Evolutionary conservation across 108 stramenopile genomes (phyloP).

Genomic region (Nannochloropsis oceanica): DNA sequence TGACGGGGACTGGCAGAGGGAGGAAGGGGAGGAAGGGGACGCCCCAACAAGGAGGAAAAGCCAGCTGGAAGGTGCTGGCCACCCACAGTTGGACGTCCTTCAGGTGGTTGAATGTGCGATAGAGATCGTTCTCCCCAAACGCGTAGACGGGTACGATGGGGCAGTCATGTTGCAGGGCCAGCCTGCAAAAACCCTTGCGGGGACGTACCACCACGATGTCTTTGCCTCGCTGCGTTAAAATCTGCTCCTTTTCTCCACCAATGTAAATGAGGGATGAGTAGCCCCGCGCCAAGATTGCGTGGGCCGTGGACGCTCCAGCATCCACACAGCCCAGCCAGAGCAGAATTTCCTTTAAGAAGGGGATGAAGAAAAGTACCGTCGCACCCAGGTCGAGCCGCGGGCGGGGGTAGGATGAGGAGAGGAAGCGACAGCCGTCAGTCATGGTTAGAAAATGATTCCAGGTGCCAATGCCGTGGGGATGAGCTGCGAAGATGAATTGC

Average conservation of each 20-base stretch:
- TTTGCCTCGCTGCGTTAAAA: not conserved
- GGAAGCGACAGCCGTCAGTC: not conserved
- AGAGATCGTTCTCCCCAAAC: not conserved
- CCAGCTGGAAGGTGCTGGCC: not conserved
- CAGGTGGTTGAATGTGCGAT: not conserved
- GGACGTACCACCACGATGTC: not conserved
- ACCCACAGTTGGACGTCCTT: not conserved
- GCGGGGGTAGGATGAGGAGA: not conserved
- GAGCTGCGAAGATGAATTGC: not conserved
- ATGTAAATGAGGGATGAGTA: not conserved
- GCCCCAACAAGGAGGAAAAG: not conserved
- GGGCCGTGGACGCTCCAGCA: not conserved
- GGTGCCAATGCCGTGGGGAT: not conserved
- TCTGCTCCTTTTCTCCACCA: not conserved
- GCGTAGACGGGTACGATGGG: not conserved
- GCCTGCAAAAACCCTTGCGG: not conserved
- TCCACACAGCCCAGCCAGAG: not conserved
- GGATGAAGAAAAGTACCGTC: not conserved
- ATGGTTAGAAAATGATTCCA: not conserved
- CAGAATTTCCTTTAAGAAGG: not conserved
- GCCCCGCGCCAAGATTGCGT: not conserved
- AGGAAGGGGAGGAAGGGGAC: not conserved
- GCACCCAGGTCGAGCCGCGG: not conserved
- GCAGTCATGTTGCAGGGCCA: not conserved
- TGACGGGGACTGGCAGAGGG: not conserved